These are phyloP conservation scores for Metarhizium anisopliae DNA, from an alignment of 2,329 filamentous ascomycete genomes.

Conservation along the genomic window DNA sequence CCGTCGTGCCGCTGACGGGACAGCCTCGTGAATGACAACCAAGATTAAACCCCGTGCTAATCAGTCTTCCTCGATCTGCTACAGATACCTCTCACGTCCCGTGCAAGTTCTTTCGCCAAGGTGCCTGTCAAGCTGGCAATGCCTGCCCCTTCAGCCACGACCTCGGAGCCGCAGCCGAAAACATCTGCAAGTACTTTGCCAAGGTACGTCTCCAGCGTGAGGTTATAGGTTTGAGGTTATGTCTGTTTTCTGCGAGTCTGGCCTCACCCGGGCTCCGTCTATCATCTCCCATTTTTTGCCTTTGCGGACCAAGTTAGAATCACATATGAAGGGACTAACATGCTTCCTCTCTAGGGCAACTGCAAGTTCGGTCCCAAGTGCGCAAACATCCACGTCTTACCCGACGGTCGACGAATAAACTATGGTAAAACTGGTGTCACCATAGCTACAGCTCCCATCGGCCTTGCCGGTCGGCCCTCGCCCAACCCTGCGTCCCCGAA, in stretches of 20 bases:
- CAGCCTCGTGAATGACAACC: too few relatives aligned
- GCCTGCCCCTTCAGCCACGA: slow-evolving; percentile 97
- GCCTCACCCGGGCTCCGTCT: too few relatives aligned
- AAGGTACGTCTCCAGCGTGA: slow-evolving; percentile 54
- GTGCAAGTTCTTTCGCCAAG: slow-evolving; percentile 98
- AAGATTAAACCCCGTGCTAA: not conserved
- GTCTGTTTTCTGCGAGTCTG: too few relatives aligned
- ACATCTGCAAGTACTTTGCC: slow-evolving; percentile 96
- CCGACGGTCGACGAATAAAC: slow-evolving; percentile 88
- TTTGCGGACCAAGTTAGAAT: too few relatives aligned
- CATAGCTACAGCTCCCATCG: slow-evolving; percentile 47
- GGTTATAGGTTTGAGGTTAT: not conserved
- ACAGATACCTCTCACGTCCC: slow-evolving; percentile 92
- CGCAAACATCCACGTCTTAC: slow-evolving; percentile 90
- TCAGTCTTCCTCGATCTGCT: not conserved
- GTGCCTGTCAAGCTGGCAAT: slow-evolving; percentile 89
- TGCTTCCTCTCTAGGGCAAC: slow-evolving; percentile 58
- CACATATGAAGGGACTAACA: not conserved
- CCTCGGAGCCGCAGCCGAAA: slow-evolving; percentile 73
- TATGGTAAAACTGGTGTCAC: slow-evolving; percentile 62
- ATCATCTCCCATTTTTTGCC: too few relatives aligned
- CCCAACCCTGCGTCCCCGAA: slow-evolving; percentile 33
- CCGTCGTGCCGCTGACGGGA: not conserved
- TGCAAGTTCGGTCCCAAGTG: slow-evolving; percentile 99
- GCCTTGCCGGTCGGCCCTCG: slow-evolving; percentile 57